A percentile compares a stretch with the other conserved stretches of the same genome.
Conservation (phyloP, 2,329 filamentous ascomycete genomes). For the Domatiomyces catenatus region DNA sequence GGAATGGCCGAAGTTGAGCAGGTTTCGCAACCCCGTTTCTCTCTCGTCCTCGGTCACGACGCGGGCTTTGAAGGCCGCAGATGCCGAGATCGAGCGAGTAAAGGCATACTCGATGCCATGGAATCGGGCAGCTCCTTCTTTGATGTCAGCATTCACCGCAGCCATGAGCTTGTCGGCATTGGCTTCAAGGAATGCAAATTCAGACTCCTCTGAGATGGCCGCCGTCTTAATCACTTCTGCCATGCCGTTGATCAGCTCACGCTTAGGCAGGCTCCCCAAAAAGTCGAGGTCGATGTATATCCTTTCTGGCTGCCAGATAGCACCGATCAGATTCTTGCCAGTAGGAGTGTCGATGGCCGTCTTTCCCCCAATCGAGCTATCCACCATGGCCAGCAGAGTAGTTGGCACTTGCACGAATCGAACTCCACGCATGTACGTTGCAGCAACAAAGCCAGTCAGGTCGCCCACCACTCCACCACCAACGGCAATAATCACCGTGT, state of each 20-base stretch:
- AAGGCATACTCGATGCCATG: constrained; percentile 54
- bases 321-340: constrained; percentile 89
- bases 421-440: constrained; percentile 96
- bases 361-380: constrained; percentile 96
- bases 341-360: constrained; percentile 93
- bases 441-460: constrained; percentile 92
- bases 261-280: constrained; percentile 71
- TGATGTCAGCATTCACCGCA: constrained; percentile 48
- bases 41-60: constrained; percentile 91
- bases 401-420: constrained; percentile 95
- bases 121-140: constrained; percentile 45
- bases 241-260: constrained; percentile 98
- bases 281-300: constrained; percentile 93
- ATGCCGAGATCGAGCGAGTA: constrained; percentile 71
- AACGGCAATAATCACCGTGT: constrained; percentile 86
- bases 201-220: constrained; percentile 81
- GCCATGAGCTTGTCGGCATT: constrained; percentile 63
- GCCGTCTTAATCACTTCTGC: constrained; percentile 96
- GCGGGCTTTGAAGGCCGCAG: constrained; percentile 81
- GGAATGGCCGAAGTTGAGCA: constrained; percentile 94
- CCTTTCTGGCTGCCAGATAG: constrained; percentile 89
- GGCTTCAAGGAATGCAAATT: constrained; percentile 71
- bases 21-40: constrained; percentile 81
- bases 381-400: constrained; percentile 89
- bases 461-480: constrained; percentile 96